Base-by-base conservation (phyloP, 2,329 filamentous ascomycete genomes). In the Xylariaceae sp. region DNA sequence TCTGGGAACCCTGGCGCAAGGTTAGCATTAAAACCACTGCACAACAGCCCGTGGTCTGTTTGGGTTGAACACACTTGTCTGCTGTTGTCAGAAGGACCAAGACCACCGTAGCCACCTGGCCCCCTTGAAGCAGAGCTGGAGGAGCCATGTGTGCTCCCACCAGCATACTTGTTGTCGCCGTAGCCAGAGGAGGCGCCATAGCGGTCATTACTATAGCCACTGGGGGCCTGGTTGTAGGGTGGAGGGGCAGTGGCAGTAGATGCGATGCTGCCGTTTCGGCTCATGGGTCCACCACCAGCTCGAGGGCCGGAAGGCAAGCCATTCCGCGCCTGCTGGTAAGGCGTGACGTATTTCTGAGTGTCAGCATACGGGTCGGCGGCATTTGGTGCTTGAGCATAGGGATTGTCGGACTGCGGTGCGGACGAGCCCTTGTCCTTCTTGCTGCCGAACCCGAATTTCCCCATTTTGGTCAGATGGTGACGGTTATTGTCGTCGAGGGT, bases 61-160 rank as follows among this genome's bases (percentile, higher is more conserved):
- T 27, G 22, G 22, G 4, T 4, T 27, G 22, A 27, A 27, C 22
- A 27, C 22, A 27, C 22, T 27, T 27, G 22, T 27, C 22, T 27
- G 22, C 22, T 27, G 22, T 27, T 27, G 22, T 27, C 22, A 4
- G 22, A 27, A 27, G 22, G 70, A 41, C 79, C 80, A 49, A 85
- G 68, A 6, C 81, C 81, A 33, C 83, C 82, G 55, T 86, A 86
- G 27, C 82, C 82, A 42, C 80, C 78, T 11, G 76, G 74, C 11
- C 78, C 76, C 58, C 71, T 67, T 51, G 68, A 36, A 12, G 33
- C 4, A 5, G 5, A 4, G 12, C 5, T 5, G 4, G 33, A 62
- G 17, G 48, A 59, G 11, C 61, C 60, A 17, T 62, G 62, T 35
- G 58, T 52, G 18, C 64, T 59, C 31, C 67, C 62, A 54, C 61